phyloP scores from a whole-genome alignment of 2,329 filamentous ascomycete genomes.

The Sporothrix mexicana region DNA sequence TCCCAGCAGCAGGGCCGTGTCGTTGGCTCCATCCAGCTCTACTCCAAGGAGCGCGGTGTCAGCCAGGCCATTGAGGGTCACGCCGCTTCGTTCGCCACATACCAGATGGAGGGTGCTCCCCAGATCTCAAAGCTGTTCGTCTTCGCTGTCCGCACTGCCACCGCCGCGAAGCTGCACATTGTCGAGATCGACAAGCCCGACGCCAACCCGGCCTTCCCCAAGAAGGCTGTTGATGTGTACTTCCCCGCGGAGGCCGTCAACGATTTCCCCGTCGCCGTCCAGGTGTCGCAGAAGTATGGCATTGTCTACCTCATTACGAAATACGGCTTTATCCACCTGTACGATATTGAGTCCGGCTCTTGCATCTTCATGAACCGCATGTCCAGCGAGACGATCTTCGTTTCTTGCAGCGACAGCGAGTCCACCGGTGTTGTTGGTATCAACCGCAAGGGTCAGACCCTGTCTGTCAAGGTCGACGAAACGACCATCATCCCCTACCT shows the following conservation, averaged over 20 bases:
- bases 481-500: constrained; percentile 90
- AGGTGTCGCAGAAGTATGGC: constrained; percentile 95
- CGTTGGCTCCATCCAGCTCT: constrained; percentile 95
- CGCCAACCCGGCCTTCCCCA: constrained; percentile 85
- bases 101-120: constrained; percentile 85
- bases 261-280: constrained; percentile 97
- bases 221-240: constrained; percentile 97
- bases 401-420: constrained; percentile 81
- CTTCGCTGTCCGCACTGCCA: constrained; percentile 89
- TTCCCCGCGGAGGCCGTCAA: constrained; percentile 95
- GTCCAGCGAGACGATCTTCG: constrained; percentile 98
- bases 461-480: constrained; percentile 93
- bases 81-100: constrained; percentile 89
- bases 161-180: constrained; percentile 93
- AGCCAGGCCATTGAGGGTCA: constrained; percentile 98
- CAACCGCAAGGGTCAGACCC: constrained; percentile 95
- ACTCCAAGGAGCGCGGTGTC: constrained; percentile 93
- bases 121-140: constrained; percentile 95
- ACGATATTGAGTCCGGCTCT: constrained; percentile 93
- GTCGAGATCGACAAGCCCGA: constrained; percentile 96
- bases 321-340: constrained; percentile 98
- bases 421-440: constrained; percentile 91
- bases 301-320: constrained; percentile 98
- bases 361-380: constrained; percentile 99
- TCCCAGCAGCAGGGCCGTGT: constrained; percentile 92